These are phyloP conservation scores for Scheffersomyces spartinae DNA, from an alignment of 805 yeast species.

Conservation along the genomic window DNA sequence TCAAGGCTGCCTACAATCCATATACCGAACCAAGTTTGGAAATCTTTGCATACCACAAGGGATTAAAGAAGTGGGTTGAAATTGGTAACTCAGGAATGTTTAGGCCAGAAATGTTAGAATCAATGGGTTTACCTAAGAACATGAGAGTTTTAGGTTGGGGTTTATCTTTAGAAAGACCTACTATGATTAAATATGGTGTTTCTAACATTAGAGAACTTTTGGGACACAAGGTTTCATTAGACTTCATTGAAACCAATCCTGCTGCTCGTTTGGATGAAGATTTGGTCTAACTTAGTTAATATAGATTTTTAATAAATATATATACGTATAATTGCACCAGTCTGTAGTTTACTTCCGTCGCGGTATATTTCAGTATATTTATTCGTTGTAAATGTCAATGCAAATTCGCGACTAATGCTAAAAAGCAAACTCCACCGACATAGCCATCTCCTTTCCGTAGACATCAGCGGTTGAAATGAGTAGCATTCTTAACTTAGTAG, in stretches of 20 bases:
- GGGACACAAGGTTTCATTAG: slow-evolving; percentile 94
- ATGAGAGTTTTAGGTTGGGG: slow-evolving; percentile 97
- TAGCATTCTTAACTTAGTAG: too few species aligned
- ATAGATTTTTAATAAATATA: too few species aligned
- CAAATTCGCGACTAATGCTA: too few species aligned
- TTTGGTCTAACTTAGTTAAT: too few species aligned
- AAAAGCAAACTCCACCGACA: too few species aligned
- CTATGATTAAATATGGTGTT: slow-evolving; percentile 96
- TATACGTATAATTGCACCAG: too few species aligned
- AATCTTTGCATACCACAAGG: slow-evolving; percentile 93
- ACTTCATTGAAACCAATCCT: slow-evolving; percentile 90
- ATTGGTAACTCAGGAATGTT: slow-evolving; percentile 99
- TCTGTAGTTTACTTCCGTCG: too few species aligned
- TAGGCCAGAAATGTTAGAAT: slow-evolving; percentile 97
- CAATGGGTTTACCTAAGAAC: slow-evolving; percentile 95
- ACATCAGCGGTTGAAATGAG: too few species aligned
- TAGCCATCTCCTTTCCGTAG: too few species aligned
- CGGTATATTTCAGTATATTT: too few species aligned
- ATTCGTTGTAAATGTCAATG: too few species aligned
- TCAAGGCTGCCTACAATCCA: slow-evolving; percentile 98
- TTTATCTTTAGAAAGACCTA: slow-evolving; percentile 92
- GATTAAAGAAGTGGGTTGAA: slow-evolving; percentile 95
- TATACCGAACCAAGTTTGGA: slow-evolving; percentile 98
- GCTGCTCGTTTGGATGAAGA: slow-evolving; percentile 87
- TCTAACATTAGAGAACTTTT: slow-evolving; percentile 91